Conservation (phyloP, 805 yeast species). For the Cyberlindnera mycetangii region DNA sequence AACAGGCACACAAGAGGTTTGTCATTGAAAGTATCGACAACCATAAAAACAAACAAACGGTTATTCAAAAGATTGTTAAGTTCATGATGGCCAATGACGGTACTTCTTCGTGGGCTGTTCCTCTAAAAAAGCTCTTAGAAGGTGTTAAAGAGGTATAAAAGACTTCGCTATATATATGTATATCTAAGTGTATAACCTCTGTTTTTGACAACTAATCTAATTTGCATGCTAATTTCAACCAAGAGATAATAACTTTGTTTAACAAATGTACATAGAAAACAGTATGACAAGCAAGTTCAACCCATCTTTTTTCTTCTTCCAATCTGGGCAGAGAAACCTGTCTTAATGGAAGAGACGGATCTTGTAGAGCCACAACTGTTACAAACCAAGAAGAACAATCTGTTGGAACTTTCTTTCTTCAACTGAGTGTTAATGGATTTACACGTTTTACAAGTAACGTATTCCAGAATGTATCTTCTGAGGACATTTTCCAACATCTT, state of each 20-base stretch:
- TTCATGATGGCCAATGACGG: constrained; percentile 60
- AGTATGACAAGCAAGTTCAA: constrained; percentile 5
- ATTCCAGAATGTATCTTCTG: constrained; percentile 94
- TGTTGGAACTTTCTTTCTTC: constrained; percentile 92
- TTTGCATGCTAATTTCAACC: no score
- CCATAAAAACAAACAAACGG: constrained; percentile 25
- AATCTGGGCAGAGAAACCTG: constrained; percentile 99
- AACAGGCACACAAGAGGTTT: constrained; percentile 28
- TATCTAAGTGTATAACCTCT: no score
- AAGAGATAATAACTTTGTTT: neutral
- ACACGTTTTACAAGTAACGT: constrained; percentile 98
- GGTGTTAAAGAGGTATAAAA: constrained; percentile 16
- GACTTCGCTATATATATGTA: no score
- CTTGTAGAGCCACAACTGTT: constrained; percentile 97
- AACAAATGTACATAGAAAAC: neutral
- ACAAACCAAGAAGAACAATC: constrained; percentile 96
- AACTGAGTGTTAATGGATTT: constrained; percentile 95
- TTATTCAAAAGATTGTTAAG: constrained; percentile 37
- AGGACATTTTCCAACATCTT: constrained; percentile 95
- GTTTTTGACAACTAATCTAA: neutral
- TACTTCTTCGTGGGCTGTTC: constrained; percentile 63
- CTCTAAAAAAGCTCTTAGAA: constrained; percentile 56
- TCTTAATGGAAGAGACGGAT: constrained; percentile 94
- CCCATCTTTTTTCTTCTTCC: constrained; percentile 77
- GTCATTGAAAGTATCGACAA: constrained; percentile 28